Conservation (phyloP, 768 basidiomycete species). For the Rhodosporidiobolus sp. region DNA sequence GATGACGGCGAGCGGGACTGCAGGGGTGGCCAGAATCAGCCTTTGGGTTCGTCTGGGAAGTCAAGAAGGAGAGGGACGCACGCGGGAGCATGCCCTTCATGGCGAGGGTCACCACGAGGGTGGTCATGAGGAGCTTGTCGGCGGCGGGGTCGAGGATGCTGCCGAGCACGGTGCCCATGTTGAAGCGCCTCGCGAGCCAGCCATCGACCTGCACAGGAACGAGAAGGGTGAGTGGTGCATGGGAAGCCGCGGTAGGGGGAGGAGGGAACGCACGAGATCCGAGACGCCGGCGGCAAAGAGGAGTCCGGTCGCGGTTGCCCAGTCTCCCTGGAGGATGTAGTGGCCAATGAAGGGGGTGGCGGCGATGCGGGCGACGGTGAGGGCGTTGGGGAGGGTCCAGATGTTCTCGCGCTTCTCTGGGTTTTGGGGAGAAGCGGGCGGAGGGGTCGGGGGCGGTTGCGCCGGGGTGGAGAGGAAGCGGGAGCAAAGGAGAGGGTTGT, state of each 20-base stretch:
- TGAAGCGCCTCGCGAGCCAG: conserved; percentile 77
- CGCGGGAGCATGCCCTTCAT: conserved; percentile 79
- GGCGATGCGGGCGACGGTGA: conserved; percentile 80
- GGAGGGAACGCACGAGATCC: conserved; percentile 67
- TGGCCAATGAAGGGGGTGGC: conserved; percentile 91
- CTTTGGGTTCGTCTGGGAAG: background rate
- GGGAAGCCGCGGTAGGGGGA: conserved; percentile 8
- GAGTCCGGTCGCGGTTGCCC: conserved; percentile 72
- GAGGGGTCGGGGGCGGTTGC: conserved; percentile 59
- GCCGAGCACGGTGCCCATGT: conserved; percentile 86
- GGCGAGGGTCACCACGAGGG: conserved; percentile 78
- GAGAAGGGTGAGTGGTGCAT: background rate
- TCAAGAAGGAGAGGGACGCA: conserved; percentile 50
- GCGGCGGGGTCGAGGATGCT: conserved; percentile 95
- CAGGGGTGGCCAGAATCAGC: too few relatives aligned
- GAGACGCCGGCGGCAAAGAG: conserved; percentile 89
- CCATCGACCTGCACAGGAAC: conserved; percentile 70
- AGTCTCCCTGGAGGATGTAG: conserved; percentile 77
- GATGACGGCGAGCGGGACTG: conserved; percentile 79
- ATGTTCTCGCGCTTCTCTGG: conserved; percentile 66
- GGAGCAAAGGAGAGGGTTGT: conserved; percentile 11
- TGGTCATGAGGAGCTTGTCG: conserved; percentile 93
- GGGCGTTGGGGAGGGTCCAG: conserved; percentile 86
- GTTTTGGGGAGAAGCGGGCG: conserved; percentile 53
- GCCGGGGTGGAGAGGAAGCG: conserved; percentile 50